Conservation (phyloP, 371 early-diverging fungal genomes). For the Cokeromyces recurvatus region DNA sequence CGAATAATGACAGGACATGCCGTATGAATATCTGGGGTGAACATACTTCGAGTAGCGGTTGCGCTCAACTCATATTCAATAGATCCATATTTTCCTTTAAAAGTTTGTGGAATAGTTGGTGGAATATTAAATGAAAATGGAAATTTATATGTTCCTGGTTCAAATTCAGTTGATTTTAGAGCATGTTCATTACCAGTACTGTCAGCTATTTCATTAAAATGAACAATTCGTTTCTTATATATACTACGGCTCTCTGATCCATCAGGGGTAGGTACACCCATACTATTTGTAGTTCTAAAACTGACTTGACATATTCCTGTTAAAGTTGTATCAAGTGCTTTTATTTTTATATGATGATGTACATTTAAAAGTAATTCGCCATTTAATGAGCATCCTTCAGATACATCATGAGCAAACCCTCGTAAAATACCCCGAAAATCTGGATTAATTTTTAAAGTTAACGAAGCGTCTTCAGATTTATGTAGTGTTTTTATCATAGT, state of each 20-base stretch:
- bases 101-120: conserved; percentile 12
- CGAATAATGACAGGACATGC: conserved; percentile 4
- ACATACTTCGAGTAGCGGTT: not conserved
- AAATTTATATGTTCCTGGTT: conserved; percentile 10
- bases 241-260: conserved; percentile 6
- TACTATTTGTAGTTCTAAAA: conserved; percentile 5
- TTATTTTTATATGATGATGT: conserved; percentile 3
- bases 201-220: not conserved
- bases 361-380: conserved; percentile 3
- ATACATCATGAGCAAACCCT: conserved; percentile 16
- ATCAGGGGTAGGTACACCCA: conserved; percentile 12
- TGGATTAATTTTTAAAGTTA: conserved; percentile 6
- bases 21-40: conserved; percentile 5
- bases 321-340: conserved; percentile 6
- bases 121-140: conserved; percentile 16
- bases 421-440: conserved; percentile 16
- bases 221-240: not conserved
- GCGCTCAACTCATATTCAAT: too few species aligned
- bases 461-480: conserved; percentile 8
- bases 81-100: conserved; percentile 5
- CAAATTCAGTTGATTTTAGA: not conserved
- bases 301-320: conserved; percentile 9
- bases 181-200: too few species aligned
- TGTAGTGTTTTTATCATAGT: not conserved
- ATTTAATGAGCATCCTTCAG: conserved; percentile 16